A percentile compares a stretch with the other conserved stretches of the same genome.
These are phyloP conservation scores for Pyrus hybrid DNA, from an alignment of 331 rosid genomes.

Conservation along the genomic window DNA sequence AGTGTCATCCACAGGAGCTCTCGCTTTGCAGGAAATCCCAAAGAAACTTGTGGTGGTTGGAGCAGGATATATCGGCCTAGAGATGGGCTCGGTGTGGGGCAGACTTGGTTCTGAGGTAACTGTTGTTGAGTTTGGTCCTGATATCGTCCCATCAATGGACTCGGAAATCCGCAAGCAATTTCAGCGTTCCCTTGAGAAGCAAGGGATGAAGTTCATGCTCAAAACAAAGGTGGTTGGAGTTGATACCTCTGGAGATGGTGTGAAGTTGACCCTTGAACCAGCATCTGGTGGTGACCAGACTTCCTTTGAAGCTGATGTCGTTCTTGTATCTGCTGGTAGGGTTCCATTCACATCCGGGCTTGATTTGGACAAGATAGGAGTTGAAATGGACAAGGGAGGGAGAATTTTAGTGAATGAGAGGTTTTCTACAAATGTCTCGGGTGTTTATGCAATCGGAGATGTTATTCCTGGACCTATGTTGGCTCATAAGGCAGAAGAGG, in stretches of 20 bases:
- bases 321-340: constrained; percentile 97
- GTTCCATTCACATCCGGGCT: constrained; percentile 82
- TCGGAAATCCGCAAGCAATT: constrained; percentile 92
- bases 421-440: constrained; percentile 66
- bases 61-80: constrained; percentile 97
- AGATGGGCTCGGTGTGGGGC: constrained; percentile 99
- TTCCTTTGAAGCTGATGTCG: constrained; percentile 79
- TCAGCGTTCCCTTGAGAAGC: constrained; percentile 92
- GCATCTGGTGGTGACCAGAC: constrained; percentile 86
- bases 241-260: constrained; percentile 78
- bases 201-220: constrained; percentile 82
- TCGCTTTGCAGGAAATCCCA: constrained; percentile 82
- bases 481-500: constrained; percentile 99
- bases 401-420: constrained; percentile 76
- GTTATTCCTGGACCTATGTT: constrained; percentile 98
- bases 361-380: constrained; percentile 77
- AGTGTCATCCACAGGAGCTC: constrained; percentile 93
- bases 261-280: constrained; percentile 89
- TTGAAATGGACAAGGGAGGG: constrained; percentile 77
- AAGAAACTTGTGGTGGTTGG: constrained; percentile 89
- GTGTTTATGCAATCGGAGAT: constrained; percentile 89
- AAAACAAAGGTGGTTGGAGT: constrained; percentile 91
- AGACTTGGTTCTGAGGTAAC: constrained; percentile 82
- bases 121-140: constrained; percentile 90
- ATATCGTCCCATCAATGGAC: constrained; percentile 94